phyloP scores from a whole-genome alignment of 371 early-diverging fungal species.

The Mortierella sp. region DNA sequence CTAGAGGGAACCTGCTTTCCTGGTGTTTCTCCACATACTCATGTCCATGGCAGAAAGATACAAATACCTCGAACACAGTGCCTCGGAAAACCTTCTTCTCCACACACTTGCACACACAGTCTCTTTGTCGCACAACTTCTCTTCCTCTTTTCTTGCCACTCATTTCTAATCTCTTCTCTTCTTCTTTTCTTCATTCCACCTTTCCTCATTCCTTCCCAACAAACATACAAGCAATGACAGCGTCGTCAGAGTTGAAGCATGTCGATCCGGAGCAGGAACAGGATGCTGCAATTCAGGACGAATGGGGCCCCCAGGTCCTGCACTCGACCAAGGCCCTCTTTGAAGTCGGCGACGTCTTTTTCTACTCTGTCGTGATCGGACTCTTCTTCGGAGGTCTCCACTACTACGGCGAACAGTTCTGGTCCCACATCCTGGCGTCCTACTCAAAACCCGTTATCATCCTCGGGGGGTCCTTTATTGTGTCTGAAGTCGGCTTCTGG shows the following conservation, averaged over 20 bases:
- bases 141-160: too few species aligned
- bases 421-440: slow-evolving; percentile 42
- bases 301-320: slow-evolving; percentile 44
- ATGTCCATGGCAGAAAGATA: background rate
- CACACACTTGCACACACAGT: background rate
- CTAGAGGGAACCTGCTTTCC: background rate
- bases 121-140: background rate
- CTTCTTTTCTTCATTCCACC: slow-evolving; percentile 3
- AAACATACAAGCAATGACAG: slow-evolving; percentile 16
- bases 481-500: slow-evolving; percentile 52
- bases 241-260: slow-evolving; percentile 40
- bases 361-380: slow-evolving; percentile 43
- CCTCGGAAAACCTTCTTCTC: background rate
- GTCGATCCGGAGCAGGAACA: slow-evolving; percentile 29
- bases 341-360: slow-evolving; percentile 52
- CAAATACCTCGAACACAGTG: background rate
- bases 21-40: background rate
- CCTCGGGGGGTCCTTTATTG: slow-evolving; percentile 43
- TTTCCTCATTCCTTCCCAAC: background rate
- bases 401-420: slow-evolving; percentile 42
- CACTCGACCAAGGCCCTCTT: slow-evolving; percentile 41
- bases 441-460: slow-evolving; percentile 45
- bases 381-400: slow-evolving; percentile 45
- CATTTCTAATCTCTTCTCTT: background rate
- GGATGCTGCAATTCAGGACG: slow-evolving; percentile 40